Evolutionary conservation across 352 stramenopile species (phyloP).

Genomic region (Globisporangium barbulae): DNA sequence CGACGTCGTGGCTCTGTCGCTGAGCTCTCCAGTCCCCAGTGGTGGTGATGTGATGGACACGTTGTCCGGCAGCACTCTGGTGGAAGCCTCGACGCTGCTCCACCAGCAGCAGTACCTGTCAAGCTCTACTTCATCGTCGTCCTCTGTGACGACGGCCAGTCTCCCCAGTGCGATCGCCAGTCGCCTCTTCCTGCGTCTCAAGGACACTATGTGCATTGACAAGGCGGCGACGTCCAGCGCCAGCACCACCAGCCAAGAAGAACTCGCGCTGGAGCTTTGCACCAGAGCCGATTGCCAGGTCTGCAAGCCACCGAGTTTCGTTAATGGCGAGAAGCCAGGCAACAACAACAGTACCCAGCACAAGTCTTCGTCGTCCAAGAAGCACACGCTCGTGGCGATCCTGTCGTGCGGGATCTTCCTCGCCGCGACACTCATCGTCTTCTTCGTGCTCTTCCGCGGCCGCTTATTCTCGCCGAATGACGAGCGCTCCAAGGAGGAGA

Average conservation of each 20-base stretch:
- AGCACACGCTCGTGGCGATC: conserved; percentile 33
- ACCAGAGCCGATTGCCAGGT: conserved; percentile 9
- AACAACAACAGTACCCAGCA: neutral
- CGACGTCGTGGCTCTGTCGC: conserved; percentile 30
- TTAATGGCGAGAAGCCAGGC: neutral
- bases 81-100: conserved; percentile 14
- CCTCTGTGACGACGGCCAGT: conserved; percentile 10
- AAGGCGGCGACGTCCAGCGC: conserved; percentile 16
- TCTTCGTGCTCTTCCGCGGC: conserved; percentile 42
- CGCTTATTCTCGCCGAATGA: conserved; percentile 31
- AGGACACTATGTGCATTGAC: conserved; percentile 23
- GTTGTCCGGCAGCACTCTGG: conserved; percentile 19
- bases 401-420: conserved; percentile 45
- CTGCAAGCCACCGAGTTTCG: conserved; percentile 12
- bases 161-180: conserved; percentile 12
- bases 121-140: neutral
- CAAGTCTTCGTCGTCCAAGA: conserved; percentile 11
- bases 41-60: conserved; percentile 11
- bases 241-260: neutral
- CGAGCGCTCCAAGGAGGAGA: conserved; percentile 44
- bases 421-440: conserved; percentile 30
- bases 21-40: conserved; percentile 22
- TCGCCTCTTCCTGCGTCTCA: conserved; percentile 30
- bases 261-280: conserved; percentile 26
- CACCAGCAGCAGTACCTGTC: conserved; percentile 15